phyloP scores from a whole-genome alignment of 371 early-diverging fungal genomes.

The Coemansia sp. region DNA sequence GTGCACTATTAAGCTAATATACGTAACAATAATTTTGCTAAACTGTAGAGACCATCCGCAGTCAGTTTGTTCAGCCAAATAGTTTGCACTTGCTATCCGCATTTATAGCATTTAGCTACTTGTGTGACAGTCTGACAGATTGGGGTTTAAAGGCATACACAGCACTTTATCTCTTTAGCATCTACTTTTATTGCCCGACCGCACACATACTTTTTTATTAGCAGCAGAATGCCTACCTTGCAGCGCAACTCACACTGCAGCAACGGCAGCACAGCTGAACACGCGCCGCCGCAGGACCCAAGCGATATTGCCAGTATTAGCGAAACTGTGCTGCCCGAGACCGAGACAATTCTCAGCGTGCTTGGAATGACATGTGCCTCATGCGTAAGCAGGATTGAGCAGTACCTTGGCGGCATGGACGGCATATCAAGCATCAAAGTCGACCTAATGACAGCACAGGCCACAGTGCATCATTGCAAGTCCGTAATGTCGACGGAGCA shows the following conservation, averaged over 20 bases:
- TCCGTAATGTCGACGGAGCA: conserved; percentile 63
- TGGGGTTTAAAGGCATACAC: not conserved
- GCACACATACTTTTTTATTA: no score
- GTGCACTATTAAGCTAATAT: not conserved
- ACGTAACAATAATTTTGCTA: not conserved
- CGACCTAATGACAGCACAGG: conserved; percentile 71
- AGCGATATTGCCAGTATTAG: not conserved
- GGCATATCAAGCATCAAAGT: conserved; percentile 71
- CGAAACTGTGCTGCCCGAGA: conserved; percentile 6
- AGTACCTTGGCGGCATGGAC: conserved; percentile 55
- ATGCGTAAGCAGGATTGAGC: conserved; percentile 77
- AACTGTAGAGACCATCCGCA: not conserved
- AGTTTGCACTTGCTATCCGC: not conserved
- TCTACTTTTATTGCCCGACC: no score
- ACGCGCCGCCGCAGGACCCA: conserved; percentile 14
- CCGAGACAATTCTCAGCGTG: conserved; percentile 62
- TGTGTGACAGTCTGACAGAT: not conserved
- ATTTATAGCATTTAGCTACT: not conserved
- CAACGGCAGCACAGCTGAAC: conserved; percentile 26
- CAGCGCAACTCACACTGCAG: conserved; percentile 9
- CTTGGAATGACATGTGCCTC: conserved; percentile 87
- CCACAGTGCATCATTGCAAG: conserved; percentile 64
- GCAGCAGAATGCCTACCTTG: not conserved
- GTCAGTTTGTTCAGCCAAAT: not conserved
- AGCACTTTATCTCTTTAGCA: not conserved